Conservation (phyloP, 176 grass and related monocot genomes). For the Triticum turgidum region DNA sequence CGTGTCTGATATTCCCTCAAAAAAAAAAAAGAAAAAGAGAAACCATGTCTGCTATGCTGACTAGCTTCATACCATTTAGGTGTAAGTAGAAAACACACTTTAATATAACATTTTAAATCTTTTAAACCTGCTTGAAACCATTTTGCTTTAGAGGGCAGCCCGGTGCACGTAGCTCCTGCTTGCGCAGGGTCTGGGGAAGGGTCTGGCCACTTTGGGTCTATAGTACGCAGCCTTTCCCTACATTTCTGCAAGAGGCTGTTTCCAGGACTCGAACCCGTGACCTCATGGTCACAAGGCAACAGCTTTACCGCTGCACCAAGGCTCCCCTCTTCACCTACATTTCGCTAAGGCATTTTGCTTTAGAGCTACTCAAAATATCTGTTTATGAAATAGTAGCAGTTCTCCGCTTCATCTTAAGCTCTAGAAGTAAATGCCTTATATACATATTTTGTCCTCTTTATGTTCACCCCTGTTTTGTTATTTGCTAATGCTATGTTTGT, state of each 20-base stretch:
- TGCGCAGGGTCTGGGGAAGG: too few species aligned
- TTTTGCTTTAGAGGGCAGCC: conserved; percentile 1
- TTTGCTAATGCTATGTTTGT: conserved; percentile 27
- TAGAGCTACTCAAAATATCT: conserved; percentile 9
- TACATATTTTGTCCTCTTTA: conserved; percentile 2
- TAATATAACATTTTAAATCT: neutral
- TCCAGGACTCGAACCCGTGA: too few species aligned
- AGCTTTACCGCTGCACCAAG: too few species aligned
- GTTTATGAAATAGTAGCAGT: conserved; percentile 16
- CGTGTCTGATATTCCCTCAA: neutral
- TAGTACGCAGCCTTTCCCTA: too few species aligned
- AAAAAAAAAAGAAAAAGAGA: neutral
- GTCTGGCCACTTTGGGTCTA: too few species aligned
- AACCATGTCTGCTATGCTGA: conserved; percentile 11
- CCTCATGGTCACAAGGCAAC: too few species aligned
- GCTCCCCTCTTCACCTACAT: too few species aligned
- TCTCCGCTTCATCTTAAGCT: conserved; percentile 1
- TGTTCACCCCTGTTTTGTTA: conserved; percentile 27
- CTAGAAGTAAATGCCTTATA: conserved; percentile 3
- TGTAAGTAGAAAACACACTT: neutral
- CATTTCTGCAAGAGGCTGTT: too few species aligned
- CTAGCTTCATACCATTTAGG: neutral
- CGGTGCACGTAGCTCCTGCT: too few species aligned
- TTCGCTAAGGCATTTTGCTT: neutral
- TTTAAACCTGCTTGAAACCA: conserved; percentile 6